phyloP scores from a whole-genome alignment of 202 grass and related monocot genomes.

The Thinopyrum obtusiflorum region DNA sequence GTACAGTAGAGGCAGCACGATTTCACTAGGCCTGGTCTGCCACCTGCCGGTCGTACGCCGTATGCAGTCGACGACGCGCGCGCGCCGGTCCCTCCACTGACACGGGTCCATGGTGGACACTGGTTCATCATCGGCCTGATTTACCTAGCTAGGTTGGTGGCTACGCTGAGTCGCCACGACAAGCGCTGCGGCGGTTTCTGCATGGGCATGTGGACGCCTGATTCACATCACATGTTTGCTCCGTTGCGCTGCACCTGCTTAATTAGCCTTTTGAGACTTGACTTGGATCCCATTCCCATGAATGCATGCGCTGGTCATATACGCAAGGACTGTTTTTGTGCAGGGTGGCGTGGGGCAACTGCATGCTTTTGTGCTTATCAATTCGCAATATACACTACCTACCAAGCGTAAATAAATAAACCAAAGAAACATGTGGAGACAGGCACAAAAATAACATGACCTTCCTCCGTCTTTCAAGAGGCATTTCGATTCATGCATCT shows the following conservation, averaged over 20 bases:
- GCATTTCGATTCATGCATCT: too few species aligned
- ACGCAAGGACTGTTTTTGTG: neutral
- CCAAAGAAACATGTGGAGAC: neutral
- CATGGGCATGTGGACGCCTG: constrained; percentile 3
- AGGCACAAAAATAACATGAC: neutral
- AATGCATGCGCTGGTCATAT: too few species aligned
- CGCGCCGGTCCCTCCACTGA: neutral
- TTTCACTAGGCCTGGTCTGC: constrained; percentile 2
- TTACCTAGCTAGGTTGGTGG: neutral
- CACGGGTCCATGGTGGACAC: neutral
- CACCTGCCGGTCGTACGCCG: too few species aligned
- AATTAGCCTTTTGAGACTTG: too few species aligned
- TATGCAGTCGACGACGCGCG: too few species aligned
- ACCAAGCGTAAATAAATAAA: too few species aligned
- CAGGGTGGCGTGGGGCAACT: neutral
- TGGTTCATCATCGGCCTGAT: neutral
- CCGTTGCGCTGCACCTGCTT: neutral
- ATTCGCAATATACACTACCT: neutral
- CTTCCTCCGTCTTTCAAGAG: neutral
- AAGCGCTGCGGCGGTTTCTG: neutral
- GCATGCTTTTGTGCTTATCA: neutral
- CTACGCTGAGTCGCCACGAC: neutral
- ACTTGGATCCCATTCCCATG: too few species aligned
- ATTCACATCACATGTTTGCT: neutral
- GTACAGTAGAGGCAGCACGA: neutral